These are phyloP conservation scores for Graphilbum fragrans DNA, from an alignment of 2,329 filamentous ascomycete species.

Conservation along the genomic window DNA sequence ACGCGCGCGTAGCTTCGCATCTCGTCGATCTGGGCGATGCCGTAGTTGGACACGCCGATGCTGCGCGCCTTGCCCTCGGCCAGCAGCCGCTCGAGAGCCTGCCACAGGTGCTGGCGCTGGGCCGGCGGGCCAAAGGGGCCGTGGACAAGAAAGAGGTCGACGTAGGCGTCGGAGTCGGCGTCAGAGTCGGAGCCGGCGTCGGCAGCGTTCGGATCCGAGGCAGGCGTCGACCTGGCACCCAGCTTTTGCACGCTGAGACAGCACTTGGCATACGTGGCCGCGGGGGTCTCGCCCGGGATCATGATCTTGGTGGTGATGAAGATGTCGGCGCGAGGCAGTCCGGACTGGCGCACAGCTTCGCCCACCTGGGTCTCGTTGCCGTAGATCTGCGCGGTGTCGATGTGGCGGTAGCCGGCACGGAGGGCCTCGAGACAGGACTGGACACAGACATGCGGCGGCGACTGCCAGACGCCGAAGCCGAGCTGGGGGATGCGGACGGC, in stretches of 20 bases:
- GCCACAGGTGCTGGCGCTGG: slow-evolving; percentile 25
- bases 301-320: slow-evolving; percentile 49
- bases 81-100: slow-evolving; percentile 44
- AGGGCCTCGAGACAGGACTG: slow-evolving; percentile 28
- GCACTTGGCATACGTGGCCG: slow-evolving; percentile 50
- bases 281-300: slow-evolving; percentile 51
- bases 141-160: slow-evolving; percentile 9
- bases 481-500: slow-evolving; percentile 6
- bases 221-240: no score
- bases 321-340: slow-evolving; percentile 17
- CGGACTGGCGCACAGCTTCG: slow-evolving; percentile 39
- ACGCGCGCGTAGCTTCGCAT: slow-evolving; percentile 29
- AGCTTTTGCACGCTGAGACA: slow-evolving; percentile 50
- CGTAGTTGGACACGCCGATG: slow-evolving; percentile 51
- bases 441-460: slow-evolving; percentile 21
- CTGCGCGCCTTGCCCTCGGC: slow-evolving; percentile 35
- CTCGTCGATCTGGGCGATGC: slow-evolving; percentile 45
- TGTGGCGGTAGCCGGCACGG: slow-evolving; percentile 31
- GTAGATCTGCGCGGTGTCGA: slow-evolving; percentile 45
- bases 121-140: slow-evolving; percentile 1
- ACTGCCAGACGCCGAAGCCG: slow-evolving; percentile 28
- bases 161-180: slow-evolving; percentile 31
- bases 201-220: no score
- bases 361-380: slow-evolving; percentile 56
- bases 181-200: slow-evolving; percentile 44